Base-by-base conservation (phyloP, 1,284 basidiomycete genomes). In the Boletus calvinii region DNA sequence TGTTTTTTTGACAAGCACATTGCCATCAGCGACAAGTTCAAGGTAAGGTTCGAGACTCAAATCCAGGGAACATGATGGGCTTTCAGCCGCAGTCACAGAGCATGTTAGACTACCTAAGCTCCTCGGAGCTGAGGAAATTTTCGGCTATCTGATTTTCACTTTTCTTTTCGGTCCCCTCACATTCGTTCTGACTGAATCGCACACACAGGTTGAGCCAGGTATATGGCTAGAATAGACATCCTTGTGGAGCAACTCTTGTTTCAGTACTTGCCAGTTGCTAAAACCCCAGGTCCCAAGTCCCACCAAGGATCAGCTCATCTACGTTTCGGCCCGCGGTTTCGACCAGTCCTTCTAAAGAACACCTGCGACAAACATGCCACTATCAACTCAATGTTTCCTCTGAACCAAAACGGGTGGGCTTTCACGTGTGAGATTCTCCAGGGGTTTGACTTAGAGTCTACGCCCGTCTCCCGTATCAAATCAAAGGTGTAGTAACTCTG, bases 321-420 rank as follows among this genome's bases (percentile, higher is more conserved):
- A 8, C 26, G 26, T 26, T 22, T 22, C 22, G 22, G 26, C 7
- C 7, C 26, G 7, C 26, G 7, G 26, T 26, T 26, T 26, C 26
- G 26, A 26, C 7, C 26, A 26, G 13, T 20, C 29, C 22, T 38
- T 47, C 15, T 6, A 5, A 50, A 26, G 18, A 11, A 50, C 15
- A 17, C 26, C 36, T 34, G 35, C n/a, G 20, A 35, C 31, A 34
- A 41, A 58, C 38, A 38, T 10, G 26, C 13, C 7, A 35, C 78
- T 44, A 79, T 78, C 64, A 61, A 51, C 36, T 45, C 63, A 62
- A 46, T 48, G 40, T 64, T 68, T 45, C 64, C 62, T 39, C 37
- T 59, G 38, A 67, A 65, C 63, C 64, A 66, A 46, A 61, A 60
- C 13, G 64, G 64, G 51, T 66, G 64, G 17, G 47, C 55, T 29